Percentiles rank a stretch among this genome's conserved stretches.
These are phyloP conservation scores for Wickerhamiella domercqiae DNA, from an alignment of 805 yeast species.

Conservation along the genomic window DNA sequence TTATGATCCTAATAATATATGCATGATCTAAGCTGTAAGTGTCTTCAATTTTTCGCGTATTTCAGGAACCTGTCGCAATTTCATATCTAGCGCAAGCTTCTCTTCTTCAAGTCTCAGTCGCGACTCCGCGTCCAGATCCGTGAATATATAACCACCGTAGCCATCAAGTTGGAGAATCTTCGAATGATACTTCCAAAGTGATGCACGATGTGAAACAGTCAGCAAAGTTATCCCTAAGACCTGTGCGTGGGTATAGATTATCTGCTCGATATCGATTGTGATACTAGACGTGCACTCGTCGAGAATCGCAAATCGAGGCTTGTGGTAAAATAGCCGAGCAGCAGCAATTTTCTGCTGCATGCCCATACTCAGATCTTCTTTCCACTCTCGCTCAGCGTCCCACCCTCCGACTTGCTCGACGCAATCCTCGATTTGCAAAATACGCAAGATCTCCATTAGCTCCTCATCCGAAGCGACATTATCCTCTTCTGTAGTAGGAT, in stretches of 20 bases:
- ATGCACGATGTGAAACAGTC: constrained; percentile 85
- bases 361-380: constrained; percentile 75
- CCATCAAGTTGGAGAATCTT: constrained; percentile 74
- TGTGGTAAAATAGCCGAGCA: constrained; percentile 82
- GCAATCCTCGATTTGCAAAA: constrained; percentile 23
- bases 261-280: constrained; percentile 76
- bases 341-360: constrained; percentile 88
- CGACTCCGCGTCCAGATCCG: constrained; percentile 52
- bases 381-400: constrained; percentile 65
- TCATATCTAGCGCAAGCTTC: constrained; percentile 50
- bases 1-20: too few species aligned
- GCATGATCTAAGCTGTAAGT: too few species aligned
- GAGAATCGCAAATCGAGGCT: constrained; percentile 83
- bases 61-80: constrained; percentile 53
- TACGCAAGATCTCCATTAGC: constrained; percentile 22
- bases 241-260: constrained; percentile 75
- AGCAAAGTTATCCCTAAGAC: constrained; percentile 62
- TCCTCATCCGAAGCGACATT: constrained; percentile 23
- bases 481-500: constrained; percentile 59
- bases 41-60: constrained; percentile 52
- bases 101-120: constrained; percentile 68
- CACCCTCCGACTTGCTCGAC: constrained; percentile 37
- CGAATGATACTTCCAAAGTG: constrained; percentile 84
- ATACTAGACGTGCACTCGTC: constrained; percentile 96
- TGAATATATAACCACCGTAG: constrained; percentile 51